Evolutionary conservation across 257 asterid genomes (phyloP).

Genomic region (Handroanthus guayacan): DNA sequence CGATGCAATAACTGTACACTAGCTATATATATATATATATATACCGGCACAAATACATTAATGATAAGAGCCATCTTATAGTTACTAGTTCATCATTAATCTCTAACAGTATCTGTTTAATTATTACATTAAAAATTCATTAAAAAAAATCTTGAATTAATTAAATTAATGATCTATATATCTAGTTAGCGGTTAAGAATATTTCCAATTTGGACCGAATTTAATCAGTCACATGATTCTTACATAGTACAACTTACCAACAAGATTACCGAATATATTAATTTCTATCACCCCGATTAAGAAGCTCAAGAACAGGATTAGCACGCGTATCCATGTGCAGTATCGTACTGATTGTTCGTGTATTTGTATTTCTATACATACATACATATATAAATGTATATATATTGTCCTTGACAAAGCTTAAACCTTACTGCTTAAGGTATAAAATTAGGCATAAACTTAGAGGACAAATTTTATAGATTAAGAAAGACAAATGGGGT

Average conservation of each 20-base stretch:
- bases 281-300: too few relatives aligned
- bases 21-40: too few relatives aligned
- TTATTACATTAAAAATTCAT: background rate
- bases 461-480: background rate
- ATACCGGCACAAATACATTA: too few relatives aligned
- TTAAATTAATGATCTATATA: background rate
- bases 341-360: too few relatives aligned
- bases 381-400: background rate
- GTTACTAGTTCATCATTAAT: slow-evolving; percentile 26
- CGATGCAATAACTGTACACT: background rate
- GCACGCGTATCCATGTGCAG: background rate
- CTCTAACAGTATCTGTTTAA: background rate
- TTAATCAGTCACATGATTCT: background rate
- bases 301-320: too few relatives aligned
- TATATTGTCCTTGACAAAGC: background rate
- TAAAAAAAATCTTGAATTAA: background rate
- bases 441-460: background rate
- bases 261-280: too few relatives aligned
- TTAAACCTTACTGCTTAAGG: background rate
- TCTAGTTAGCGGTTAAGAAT: background rate
- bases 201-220: background rate
- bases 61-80: background rate
- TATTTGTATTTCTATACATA: background rate
- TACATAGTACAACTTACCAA: background rate
- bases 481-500: background rate